Conservation (phyloP, 1,284 basidiomycete species). For the Cryptococcus maquisensis region DNA sequence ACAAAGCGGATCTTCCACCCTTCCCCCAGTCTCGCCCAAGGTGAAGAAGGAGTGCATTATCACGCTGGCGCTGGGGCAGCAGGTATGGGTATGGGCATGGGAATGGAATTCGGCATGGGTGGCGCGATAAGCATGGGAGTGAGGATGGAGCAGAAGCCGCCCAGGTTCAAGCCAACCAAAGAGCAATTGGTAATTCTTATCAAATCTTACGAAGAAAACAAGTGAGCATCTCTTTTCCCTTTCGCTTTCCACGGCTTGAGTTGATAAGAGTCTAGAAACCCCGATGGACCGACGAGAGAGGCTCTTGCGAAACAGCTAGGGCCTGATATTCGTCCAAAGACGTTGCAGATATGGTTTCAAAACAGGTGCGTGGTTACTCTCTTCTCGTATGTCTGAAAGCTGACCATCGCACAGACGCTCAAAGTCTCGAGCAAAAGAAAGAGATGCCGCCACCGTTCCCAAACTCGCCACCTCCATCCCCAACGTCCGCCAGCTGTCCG, state of each 20-base stretch:
- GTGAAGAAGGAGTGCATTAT: not conserved
- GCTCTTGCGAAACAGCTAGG: slow-evolving; percentile 26
- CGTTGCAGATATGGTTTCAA: slow-evolving; percentile 42
- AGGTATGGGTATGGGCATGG: not conserved
- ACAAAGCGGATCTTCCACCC: slow-evolving; percentile 14
- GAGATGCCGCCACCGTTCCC: slow-evolving; percentile 14
- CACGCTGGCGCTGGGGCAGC: not conserved
- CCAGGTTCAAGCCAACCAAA: slow-evolving; percentile 37
- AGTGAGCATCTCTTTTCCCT: slow-evolving; percentile 16
- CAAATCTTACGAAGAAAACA: slow-evolving; percentile 28
- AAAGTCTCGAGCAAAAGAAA: slow-evolving; percentile 34
- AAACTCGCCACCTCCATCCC: slow-evolving; percentile 1
- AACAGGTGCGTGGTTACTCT: slow-evolving; percentile 24
- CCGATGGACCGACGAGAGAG: slow-evolving; percentile 26
- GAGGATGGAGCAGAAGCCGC: slow-evolving; percentile 20
- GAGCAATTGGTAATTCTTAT: slow-evolving; percentile 33
- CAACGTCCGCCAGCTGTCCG: too few species aligned
- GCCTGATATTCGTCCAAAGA: slow-evolving; percentile 25
- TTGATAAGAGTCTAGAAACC: slow-evolving; percentile 19
- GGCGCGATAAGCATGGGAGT: slow-evolving; percentile 1
- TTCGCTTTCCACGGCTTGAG: not conserved
- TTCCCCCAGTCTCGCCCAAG: slow-evolving; percentile 5
- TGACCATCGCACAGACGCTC: slow-evolving; percentile 20
- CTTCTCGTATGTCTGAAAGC: not conserved
- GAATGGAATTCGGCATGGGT: slow-evolving; percentile 2